Base-by-base conservation (phyloP, 371 early-diverging fungal species). In the Lichtheimia hyalospora region DNA sequence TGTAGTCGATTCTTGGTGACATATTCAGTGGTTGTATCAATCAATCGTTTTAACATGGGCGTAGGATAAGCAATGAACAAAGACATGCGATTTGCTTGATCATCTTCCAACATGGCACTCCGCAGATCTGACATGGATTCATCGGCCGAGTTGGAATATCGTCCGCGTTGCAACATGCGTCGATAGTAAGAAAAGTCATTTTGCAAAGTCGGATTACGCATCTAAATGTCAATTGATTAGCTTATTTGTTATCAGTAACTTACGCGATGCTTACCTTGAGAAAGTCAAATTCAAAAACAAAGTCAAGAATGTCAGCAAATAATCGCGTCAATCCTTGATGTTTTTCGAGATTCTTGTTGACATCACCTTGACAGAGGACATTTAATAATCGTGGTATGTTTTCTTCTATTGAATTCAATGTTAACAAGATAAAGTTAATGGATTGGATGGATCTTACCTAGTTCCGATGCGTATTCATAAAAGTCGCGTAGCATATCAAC, bases 181-280 rank as follows among this genome's bases (percentile, higher is more conserved):
- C 96, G 90, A 76, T 97, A 97, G 68, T 94, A 97, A 20, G 95
- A 92, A 64, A 97, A 93, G 70, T 97, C 96, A 78, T 97, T 97
- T 70, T 96, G 96, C 58, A 96, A 87, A 61, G 91, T 89, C 40
- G 96, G 92, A 63, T 91, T 94, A 62, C 79, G 81, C 91, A 93
- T 92, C 94, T 94, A 74, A 14, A 66, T 25, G 13, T 25, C 25
- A 2, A 25, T 7, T 13, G 15, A 14, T 27, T 6, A 34, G 34
- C 10, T 34, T 6, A 8, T 34, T 34, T 34, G 34, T 34, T 2
- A 25, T 34, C 34, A 0, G 10, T 34, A 10, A 34, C 34, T 34
- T 8, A 27, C 27, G 27, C 13, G 5, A 18, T 50, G 24, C 66
- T 23, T 79, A 88, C 90, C 85, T 96, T 94, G 23, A 92, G 73